Evolutionary conservation across 2,329 filamentous ascomycete species (phyloP), one percentile per base, ranked within the genome.

Genomic region (Teratosphaeria zuluensis): DNA sequence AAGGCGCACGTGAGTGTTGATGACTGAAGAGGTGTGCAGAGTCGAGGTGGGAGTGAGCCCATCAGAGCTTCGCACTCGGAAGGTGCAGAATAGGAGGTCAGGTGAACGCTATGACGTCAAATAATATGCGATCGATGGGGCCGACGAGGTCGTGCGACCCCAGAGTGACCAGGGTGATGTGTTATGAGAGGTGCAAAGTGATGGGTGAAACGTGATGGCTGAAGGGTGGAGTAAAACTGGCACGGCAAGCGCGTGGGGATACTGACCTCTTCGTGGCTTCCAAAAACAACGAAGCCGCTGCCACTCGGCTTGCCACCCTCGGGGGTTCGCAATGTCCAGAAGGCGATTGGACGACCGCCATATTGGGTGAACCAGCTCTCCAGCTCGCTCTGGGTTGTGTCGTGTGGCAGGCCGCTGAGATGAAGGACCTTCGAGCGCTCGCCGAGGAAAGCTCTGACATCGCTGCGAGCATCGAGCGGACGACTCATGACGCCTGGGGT

Each of bases 351-450:
- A 51, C 94, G 89, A 55, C 94, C 94, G 64, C 94, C 94, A 72
- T 96, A 99, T 75, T 99, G 94, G 32, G 94, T 99, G 73, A 97
- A 99, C 94, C 94, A 99, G 77, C 92, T 96, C 78, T 99, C 94
- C 28, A 99, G 83, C 78, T 99, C 94, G 3, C 92, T 97, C 77
- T 99, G 94, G 1, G 94, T 99, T 38, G 94, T 99, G 69, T 99
- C 94, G 73, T 99, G 94, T 52, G 94, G 94, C 56, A 99, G 82
- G 54, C 94, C 94, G 69, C 92, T 96, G 86, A 99, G 92, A 76
- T 99, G 94, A 58, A 99, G 84, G 46, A 99, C 92, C 78, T 99
- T 99, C 80, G 92, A 96, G 61, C 94, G 86, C 78, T 99, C 94
- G 1, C 90, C 90, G 59, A 99, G 79, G 78, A 99, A 99, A 56